Evolutionary conservation across 495 filamentous ascomycete species (phyloP), one percentile per base, ranked within the genome.

Genomic region (Penicillium diatomitis): DNA sequence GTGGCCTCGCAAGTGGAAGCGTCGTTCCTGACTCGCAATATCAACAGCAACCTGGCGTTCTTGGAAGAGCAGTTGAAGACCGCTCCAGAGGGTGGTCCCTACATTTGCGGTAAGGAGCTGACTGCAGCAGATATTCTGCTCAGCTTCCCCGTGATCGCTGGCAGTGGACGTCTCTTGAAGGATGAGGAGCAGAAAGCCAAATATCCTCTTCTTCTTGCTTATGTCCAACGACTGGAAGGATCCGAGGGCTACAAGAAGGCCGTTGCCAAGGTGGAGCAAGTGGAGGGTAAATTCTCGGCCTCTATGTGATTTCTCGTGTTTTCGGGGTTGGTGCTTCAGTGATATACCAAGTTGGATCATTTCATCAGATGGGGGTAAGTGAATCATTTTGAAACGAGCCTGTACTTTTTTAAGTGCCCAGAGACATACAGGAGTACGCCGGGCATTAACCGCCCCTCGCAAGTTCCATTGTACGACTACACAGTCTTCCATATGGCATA

Each of bases 41-140:
- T 86, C 38, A 69, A 77, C 39, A 70, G 71, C 8, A 77, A 92
- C 44, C 76, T 91, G 30, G 65, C 63, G 8, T 91, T 94, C 64
- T 60, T 96, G 2, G 87, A 95, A 55, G 62, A 66, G 7, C 84
- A 85, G 62, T 70, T 95, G 8, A 69, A 71, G 9, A 83, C 81
- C 0, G 77, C 82, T 1, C 84, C 84, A 0, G 52, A 73, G 5
- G 73, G 74, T 6, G 87, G 87, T 3, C 62, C 71, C 9, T 95
- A 78, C 56, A 66, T 95, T 9, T 89, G 84, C 56, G 88, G 90
- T 4, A 66, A 70, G 8, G 66, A 80, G 42, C 69, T 96, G 27
- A 88, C 86, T 0, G 81, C 80, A 0, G 90, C 85, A 0, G 90
- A 96, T 61, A 85, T 96, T 37, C 60, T 92, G 57, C 70, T 95